phyloP scores from a whole-genome alignment of 495 filamentous ascomycete species.

The Cercophora sp. region DNA sequence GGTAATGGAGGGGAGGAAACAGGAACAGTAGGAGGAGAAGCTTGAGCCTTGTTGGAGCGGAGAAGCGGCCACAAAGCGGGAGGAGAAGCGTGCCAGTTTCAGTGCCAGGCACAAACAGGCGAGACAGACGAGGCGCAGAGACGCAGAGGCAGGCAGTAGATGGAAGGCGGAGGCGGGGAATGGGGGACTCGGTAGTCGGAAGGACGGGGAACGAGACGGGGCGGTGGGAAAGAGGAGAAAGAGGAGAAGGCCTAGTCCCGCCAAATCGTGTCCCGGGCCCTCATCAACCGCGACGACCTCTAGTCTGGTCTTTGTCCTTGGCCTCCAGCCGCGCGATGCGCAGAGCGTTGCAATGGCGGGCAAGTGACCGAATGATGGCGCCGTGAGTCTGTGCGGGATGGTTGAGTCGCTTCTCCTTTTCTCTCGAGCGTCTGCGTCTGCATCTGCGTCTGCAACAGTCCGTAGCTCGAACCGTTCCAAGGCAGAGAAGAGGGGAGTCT shows the following conservation, averaged over 20 bases:
- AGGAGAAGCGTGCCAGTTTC: slow-evolving; percentile 1
- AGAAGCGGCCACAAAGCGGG: slow-evolving; percentile 17
- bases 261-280: background rate
- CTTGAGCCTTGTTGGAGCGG: slow-evolving; percentile 16
- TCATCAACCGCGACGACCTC: background rate
- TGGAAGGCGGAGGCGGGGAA: slow-evolving; percentile 29
- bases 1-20: slow-evolving; percentile 2
- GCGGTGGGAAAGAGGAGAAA: slow-evolving; percentile 23
- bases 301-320: too few relatives aligned
- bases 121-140: slow-evolving; percentile 19
- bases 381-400: slow-evolving; percentile 9
- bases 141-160: slow-evolving; percentile 26
- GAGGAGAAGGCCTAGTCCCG: slow-evolving; percentile 13
- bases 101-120: slow-evolving; percentile 18
- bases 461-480: background rate
- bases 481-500: background rate
- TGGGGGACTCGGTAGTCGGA: slow-evolving; percentile 23
- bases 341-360: background rate
- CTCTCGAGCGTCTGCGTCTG: too few relatives aligned
- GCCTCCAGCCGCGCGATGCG: background rate
- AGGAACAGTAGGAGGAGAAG: slow-evolving; percentile 12
- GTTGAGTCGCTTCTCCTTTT: too few relatives aligned
- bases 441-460: background rate
- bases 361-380: background rate
- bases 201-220: slow-evolving; percentile 15